Base-by-base conservation (phyloP, 2,329 filamentous ascomycete species). In the Neopestalotiopsis sp. region DNA sequence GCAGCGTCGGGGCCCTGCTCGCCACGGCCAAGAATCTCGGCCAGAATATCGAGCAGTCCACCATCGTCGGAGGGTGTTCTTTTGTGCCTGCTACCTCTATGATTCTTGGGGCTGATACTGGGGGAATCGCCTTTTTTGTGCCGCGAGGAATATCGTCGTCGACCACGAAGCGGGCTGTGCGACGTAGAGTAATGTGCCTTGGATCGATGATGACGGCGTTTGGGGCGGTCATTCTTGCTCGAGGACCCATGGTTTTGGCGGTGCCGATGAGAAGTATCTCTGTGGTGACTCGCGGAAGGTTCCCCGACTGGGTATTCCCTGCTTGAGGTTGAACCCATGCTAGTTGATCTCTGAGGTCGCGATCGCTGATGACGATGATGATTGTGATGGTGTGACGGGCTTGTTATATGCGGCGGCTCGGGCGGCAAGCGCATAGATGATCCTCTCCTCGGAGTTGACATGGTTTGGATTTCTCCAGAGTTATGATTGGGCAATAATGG, bases 31-130 rank as follows among this genome's bases (percentile, higher is more conserved):
- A 67, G 59, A 7, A 67, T 42, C 5, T 40, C 65, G n/a, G 56
- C 17, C n/a, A 69, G 68, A 34, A 69, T 65, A 12, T 67, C 65
- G 17, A 65, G 65, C 20, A 69, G 60, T 1, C 68, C 65, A 12
- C 17, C 9, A 40, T 67, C 14, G 30, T 67, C 59, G 61, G 67
- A 69, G 12, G 59, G n/a, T 57, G 28, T 12, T 13, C 56, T 57
- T 7, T 13, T 34, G 38, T 10, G 34, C 34, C 20, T 10, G 62
- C n/a, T 30, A 32, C n/a, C 9, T n/a, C 17, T 62, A 17, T 12
- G 57, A 14, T 34, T 62, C 42, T 38, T 40, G 14, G 12, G 32
- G 13, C 9, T 28, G 14, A n/a, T 13, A 12, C 12, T 59, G 57
- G 28, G 10, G 30, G 57, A 30, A 13, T 34, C 34, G 34, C 10